phyloP scores from a whole-genome alignment of 305 asterid species.

The Solanum hybrid region DNA sequence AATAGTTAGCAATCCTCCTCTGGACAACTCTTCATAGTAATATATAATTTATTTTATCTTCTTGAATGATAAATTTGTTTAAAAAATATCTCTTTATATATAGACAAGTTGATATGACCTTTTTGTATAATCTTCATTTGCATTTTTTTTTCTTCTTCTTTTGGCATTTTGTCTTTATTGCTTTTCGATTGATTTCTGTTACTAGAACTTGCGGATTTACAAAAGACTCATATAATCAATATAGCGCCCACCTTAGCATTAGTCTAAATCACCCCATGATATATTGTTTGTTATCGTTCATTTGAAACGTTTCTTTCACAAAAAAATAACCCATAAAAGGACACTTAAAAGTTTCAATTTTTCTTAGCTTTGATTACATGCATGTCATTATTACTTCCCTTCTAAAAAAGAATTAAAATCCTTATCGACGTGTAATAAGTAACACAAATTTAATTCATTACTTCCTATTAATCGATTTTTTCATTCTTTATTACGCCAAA shows the following conservation, averaged over 20 bases:
- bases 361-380: too few species aligned
- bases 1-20: too few species aligned
- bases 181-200: background rate
- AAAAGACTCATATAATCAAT: background rate
- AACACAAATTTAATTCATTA: background rate
- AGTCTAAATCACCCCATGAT: background rate
- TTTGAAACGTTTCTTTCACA: background rate
- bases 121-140: too few species aligned
- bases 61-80: background rate
- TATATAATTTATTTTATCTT: background rate
- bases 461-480: background rate
- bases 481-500: background rate
- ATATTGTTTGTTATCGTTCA: too few species aligned
- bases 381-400: background rate
- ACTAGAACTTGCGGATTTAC: background rate
- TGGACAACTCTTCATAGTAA: too few species aligned
- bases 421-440: background rate
- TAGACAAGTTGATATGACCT: background rate
- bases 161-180: background rate
- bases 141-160: background rate
- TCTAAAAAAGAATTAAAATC: background rate
- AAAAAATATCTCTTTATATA: too few species aligned
- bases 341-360: background rate
- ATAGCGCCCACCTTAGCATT: background rate
- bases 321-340: background rate